A percentile compares a stretch with the other conserved stretches of the same genome.
Conservation (phyloP, 2,329 filamentous ascomycete species). For the Apiospora malaysiana region DNA sequence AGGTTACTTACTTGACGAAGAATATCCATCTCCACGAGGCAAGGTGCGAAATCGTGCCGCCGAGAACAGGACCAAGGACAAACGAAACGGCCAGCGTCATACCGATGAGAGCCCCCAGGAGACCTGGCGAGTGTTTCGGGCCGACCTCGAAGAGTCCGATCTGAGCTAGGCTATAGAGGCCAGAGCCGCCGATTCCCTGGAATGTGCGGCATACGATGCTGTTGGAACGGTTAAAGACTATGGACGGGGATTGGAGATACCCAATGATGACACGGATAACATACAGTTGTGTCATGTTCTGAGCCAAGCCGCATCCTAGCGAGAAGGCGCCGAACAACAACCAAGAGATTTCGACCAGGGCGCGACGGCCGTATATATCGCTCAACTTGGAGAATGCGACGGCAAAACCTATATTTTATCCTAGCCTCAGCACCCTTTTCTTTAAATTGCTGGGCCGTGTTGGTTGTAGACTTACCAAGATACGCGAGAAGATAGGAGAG, state of each 20-base stretch:
- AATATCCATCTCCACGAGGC: slow-evolving; percentile 66
- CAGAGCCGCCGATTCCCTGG: slow-evolving; percentile 66
- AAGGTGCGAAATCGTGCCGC: slow-evolving; percentile 59
- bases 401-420: slow-evolving; percentile 54
- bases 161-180: slow-evolving; percentile 65
- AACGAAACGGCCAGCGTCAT: slow-evolving; percentile 63
- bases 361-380: slow-evolving; percentile 62
- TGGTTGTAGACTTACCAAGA: slow-evolving; percentile 48
- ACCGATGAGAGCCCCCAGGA: slow-evolving; percentile 61
- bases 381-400: slow-evolving; percentile 64
- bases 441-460: not conserved
- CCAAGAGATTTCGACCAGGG: slow-evolving; percentile 58
- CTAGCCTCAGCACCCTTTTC: not conserved
- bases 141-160: slow-evolving; percentile 63
- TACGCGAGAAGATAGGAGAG: slow-evolving; percentile 63
- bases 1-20: slow-evolving; percentile 60
- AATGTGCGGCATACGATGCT: slow-evolving; percentile 65
- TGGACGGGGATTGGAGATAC: not conserved
- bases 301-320: slow-evolving; percentile 57
- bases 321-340: slow-evolving; percentile 61
- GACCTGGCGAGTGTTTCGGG: slow-evolving; percentile 55
- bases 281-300: slow-evolving; percentile 58
- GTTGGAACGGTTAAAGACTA: not conserved
- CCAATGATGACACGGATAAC: slow-evolving; percentile 27
- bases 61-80: slow-evolving; percentile 63